Evolutionary conservation across 805 yeast genomes (phyloP).

Genomic region (Saturnispora bothae): DNA sequence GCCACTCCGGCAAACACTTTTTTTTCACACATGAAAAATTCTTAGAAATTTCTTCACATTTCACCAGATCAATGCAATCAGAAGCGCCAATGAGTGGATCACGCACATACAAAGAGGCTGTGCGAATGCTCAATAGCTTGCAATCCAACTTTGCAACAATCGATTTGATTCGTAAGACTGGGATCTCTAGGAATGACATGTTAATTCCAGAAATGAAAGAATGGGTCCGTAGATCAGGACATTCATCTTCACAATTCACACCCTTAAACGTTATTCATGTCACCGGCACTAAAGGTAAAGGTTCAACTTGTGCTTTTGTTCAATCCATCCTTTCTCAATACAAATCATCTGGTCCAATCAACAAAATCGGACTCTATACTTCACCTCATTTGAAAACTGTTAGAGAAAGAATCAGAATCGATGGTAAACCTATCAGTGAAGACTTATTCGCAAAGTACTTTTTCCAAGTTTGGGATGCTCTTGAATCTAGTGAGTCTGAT

Average conservation of each 20-base stretch:
- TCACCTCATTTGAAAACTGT: constrained; percentile 94
- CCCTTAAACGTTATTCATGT: constrained; percentile 75
- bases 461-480: constrained; percentile 85
- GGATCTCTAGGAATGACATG: constrained; percentile 48
- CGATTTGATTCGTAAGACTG: constrained; percentile 69
- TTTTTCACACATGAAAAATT: background rate
- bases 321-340: constrained; percentile 71
- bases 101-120: constrained; percentile 52
- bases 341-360: constrained; percentile 24
- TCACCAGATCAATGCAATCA: background rate
- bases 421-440: constrained; percentile 79
- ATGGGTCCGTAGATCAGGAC: constrained; percentile 66
- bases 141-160: constrained; percentile 89
- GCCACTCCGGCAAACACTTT: too few species aligned
- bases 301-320: constrained; percentile 93
- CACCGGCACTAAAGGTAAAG: constrained; percentile 98
- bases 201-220: constrained; percentile 80
- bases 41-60: too few species aligned
- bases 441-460: constrained; percentile 77
- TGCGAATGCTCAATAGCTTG: constrained; percentile 68
- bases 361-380: constrained; percentile 83
- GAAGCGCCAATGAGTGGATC: background rate
- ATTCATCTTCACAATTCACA: constrained; percentile 56
- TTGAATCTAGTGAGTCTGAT: constrained; percentile 45
- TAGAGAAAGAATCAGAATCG: constrained; percentile 79